Percentiles rank a stretch among this genome's conserved stretches.
Conservation (phyloP, 2,329 filamentous ascomycete species). For the Diatrype stigma region DNA sequence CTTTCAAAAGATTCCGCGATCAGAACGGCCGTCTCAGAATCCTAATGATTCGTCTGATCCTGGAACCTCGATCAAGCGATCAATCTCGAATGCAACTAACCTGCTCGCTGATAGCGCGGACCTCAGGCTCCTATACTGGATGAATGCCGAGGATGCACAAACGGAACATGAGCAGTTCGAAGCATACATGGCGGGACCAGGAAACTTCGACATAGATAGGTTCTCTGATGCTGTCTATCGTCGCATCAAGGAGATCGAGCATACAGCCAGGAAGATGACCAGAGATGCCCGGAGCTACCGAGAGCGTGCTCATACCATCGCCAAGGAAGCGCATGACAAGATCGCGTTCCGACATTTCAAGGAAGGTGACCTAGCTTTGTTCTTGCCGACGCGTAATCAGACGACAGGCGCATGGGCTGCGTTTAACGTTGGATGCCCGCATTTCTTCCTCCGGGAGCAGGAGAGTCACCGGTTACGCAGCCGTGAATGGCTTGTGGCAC, state of each 20-base stretch:
- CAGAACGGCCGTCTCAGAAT: constrained; percentile 55
- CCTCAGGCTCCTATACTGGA: constrained; percentile 77
- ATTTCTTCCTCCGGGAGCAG: constrained; percentile 94
- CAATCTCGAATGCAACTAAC: constrained; percentile 48
- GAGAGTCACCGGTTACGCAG: constrained; percentile 79
- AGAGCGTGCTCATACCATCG: constrained; percentile 75
- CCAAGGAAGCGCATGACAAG: constrained; percentile 88
- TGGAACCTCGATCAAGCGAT: constrained; percentile 48
- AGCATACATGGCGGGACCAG: constrained; percentile 67
- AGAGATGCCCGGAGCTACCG: constrained; percentile 83
- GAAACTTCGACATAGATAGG: constrained; percentile 75
- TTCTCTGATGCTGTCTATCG: constrained; percentile 85
- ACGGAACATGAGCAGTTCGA: constrained; percentile 71
- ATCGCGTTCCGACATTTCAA: constrained; percentile 96
- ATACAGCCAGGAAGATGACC: constrained; percentile 88
- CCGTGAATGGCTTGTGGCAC: constrained; percentile 93
- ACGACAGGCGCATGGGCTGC: constrained; percentile 94
- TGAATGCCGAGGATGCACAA: constrained; percentile 61
- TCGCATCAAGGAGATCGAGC: constrained; percentile 88
- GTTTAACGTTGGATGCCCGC: constrained; percentile 95
- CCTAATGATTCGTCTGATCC: constrained; percentile 56
- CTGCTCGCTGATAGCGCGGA: constrained; percentile 59
- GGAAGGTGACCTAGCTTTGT: constrained; percentile 89
- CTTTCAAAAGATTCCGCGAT: constrained; percentile 66
- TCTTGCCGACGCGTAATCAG: constrained; percentile 91